phyloP scores from a whole-genome alignment of 2,329 filamentous ascomycete genomes.

The Cytospora schulzeri region DNA sequence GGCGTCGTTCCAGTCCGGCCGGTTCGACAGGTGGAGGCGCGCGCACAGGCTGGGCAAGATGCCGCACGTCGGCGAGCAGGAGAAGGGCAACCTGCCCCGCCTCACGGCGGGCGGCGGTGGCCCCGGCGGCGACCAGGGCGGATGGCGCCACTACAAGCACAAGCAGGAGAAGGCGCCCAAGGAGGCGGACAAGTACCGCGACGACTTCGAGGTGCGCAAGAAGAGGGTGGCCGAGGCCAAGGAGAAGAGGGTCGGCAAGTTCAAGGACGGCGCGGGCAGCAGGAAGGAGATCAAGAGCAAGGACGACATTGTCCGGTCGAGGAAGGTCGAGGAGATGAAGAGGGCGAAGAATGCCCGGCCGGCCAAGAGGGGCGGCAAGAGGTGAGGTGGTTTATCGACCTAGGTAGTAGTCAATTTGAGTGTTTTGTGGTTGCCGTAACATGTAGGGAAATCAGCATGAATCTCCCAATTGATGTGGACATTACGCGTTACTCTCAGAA shows the following conservation, averaged over 20 bases:
- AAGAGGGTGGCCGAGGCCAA: constrained; percentile 85
- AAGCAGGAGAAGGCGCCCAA: constrained; percentile 87
- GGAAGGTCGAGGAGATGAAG: constrained; percentile 74
- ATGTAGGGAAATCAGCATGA: not conserved
- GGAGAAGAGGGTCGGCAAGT: constrained; percentile 78
- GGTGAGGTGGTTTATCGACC: not conserved
- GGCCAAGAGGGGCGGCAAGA: constrained; percentile 49
- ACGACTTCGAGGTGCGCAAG: constrained; percentile 89
- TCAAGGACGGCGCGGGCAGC: constrained; percentile 72
- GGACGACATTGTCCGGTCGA: constrained; percentile 82
- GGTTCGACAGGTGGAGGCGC: constrained; percentile 91
- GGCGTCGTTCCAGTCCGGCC: constrained; percentile 86
- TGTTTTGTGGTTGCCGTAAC: not conserved
- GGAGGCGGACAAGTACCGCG: constrained; percentile 86
- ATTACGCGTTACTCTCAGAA: not conserved
- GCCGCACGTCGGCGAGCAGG: constrained; percentile 81
- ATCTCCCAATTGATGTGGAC: not conserved
- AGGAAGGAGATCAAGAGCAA: constrained; percentile 76
- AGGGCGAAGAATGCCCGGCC: constrained; percentile 89
- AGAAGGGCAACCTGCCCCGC: constrained; percentile 50
- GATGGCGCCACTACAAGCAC: constrained; percentile 74
- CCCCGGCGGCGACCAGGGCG: constrained; percentile 37
- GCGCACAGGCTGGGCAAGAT: constrained; percentile 78
- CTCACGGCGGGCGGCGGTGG: constrained; percentile 26
- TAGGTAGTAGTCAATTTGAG: not conserved